A percentile compares a stretch with the other conserved stretches of the same genome.
Evolutionary conservation across 805 yeast species (phyloP).

Genomic region (Yarrowia divulgata): DNA sequence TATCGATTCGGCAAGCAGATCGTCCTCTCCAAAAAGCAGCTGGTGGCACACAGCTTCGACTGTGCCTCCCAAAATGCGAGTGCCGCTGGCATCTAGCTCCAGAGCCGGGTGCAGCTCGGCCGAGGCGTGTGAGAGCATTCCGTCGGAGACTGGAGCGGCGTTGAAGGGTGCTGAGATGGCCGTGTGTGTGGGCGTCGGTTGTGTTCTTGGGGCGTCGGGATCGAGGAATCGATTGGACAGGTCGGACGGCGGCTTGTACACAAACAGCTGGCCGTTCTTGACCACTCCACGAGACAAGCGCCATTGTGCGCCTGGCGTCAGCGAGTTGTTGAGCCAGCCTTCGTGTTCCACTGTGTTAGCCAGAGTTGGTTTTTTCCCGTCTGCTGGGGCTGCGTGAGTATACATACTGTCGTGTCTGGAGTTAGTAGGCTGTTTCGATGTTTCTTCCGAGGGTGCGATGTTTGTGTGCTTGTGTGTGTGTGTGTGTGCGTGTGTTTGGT

Average conservation of each 20-base stretch:
- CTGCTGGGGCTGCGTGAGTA: background rate
- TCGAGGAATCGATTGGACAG: constrained; percentile 46
- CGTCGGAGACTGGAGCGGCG: constrained; percentile 32
- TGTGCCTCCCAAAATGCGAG: constrained; percentile 60
- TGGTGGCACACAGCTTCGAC: constrained; percentile 81
- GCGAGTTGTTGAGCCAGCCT: constrained; percentile 39
- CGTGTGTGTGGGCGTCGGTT: constrained; percentile 7
- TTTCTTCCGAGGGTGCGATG: background rate
- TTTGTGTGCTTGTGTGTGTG: background rate
- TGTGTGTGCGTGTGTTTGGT: constrained; percentile 1
- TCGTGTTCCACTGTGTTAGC: constrained; percentile 38
- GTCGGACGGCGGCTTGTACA: constrained; percentile 66
- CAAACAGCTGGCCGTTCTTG: constrained; percentile 67
- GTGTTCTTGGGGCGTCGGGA: constrained; percentile 23
- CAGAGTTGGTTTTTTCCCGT: background rate
- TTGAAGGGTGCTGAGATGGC: constrained; percentile 38
- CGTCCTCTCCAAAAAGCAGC: constrained; percentile 60
- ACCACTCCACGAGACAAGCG: constrained; percentile 69
- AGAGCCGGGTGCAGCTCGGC: constrained; percentile 67
- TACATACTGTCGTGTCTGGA: constrained; percentile 38
- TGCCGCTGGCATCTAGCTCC: constrained; percentile 56
- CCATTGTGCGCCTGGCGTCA: constrained; percentile 45
- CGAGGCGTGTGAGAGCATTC: constrained; percentile 42
- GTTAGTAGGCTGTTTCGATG: constrained; percentile 24
- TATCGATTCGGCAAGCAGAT: constrained; percentile 54